Conservation (phyloP, 208 protist genomes). For the Trypanosoma cruzi region DNA sequence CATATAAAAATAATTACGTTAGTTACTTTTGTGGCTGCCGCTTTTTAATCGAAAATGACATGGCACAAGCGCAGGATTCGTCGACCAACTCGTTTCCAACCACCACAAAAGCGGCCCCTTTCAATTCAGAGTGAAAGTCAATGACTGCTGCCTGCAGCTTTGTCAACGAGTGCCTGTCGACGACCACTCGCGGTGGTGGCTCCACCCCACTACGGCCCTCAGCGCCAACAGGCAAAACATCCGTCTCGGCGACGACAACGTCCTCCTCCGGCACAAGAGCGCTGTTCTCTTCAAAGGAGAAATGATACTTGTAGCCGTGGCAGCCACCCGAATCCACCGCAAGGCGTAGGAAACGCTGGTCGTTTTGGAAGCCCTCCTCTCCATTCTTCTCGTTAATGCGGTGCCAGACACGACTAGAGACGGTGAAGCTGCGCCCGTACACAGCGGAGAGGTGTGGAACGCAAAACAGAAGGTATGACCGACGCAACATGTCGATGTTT, state of each 20-base stretch:
- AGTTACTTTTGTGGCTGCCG: constrained; percentile 18
- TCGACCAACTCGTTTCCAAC: constrained; percentile 91
- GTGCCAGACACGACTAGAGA: constrained; percentile 69
- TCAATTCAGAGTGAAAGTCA: constrained; percentile 91
- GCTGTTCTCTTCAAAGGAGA: constrained; percentile 63
- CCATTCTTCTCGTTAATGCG: constrained; percentile 76
- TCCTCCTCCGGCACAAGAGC: constrained; percentile 66
- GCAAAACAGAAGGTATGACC: constrained; percentile 14
- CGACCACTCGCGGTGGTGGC: constrained; percentile 57
- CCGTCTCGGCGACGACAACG: constrained; percentile 56
- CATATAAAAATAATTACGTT: background rate
- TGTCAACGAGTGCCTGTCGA: constrained; percentile 67
- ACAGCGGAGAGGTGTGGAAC: constrained; percentile 39
- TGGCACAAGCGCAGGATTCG: constrained; percentile 86
- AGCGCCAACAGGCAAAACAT: constrained; percentile 36
- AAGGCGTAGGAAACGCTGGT: constrained; percentile 73
- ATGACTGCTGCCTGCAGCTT: constrained; percentile 79
- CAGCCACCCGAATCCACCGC: constrained; percentile 89
- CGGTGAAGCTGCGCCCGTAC: constrained; percentile 79
- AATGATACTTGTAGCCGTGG: constrained; percentile 91
- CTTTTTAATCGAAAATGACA: constrained; percentile 89
- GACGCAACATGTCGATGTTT: constrained; percentile 23
- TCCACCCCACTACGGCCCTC: constrained; percentile 10
- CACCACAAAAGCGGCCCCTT: constrained; percentile 87
- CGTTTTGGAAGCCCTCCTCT: constrained; percentile 76